Evolutionary conservation across 768 basidiomycete genomes (phyloP).

Genomic region (Mycena rosella): DNA sequence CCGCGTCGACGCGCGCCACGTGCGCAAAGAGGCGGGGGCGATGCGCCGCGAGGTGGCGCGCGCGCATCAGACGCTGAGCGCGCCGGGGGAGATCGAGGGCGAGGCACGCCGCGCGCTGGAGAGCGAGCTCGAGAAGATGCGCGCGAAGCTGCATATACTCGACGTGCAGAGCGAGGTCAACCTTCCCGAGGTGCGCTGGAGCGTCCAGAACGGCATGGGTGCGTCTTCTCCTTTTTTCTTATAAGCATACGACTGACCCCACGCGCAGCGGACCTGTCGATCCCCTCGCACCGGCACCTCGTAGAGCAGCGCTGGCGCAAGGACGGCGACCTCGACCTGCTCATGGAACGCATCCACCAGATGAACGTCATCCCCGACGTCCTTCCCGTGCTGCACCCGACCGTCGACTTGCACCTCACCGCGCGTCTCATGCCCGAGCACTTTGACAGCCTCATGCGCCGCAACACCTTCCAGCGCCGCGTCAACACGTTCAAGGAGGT

Average conservation of each 20-base stretch:
- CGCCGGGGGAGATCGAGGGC: conserved; percentile 44
- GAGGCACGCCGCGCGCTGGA: conserved; percentile 48
- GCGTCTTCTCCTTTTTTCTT: conserved; percentile 43
- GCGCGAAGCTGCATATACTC: conserved; percentile 68
- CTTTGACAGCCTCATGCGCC: conserved; percentile 44
- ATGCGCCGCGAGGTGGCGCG: conserved; percentile 43
- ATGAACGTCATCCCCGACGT: conserved; percentile 94
- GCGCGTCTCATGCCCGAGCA: conserved; percentile 51
- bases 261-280: conserved; percentile 76
- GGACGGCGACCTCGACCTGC: conserved; percentile 84
- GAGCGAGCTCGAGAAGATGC: conserved; percentile 56
- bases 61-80: conserved; percentile 40
- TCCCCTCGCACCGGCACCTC: conserved; percentile 81
- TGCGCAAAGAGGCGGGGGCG: conserved; percentile 49
- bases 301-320: conserved; percentile 89
- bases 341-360: conserved; percentile 95
- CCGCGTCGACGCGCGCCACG: conserved; percentile 65
- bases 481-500: conserved; percentile 58
- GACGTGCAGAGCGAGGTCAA: conserved; percentile 88
- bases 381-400: conserved; percentile 76
- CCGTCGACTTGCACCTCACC: conserved; percentile 79
- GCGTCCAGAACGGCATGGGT: conserved; percentile 85
- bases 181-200: conserved; percentile 86
- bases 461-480: conserved; percentile 34
- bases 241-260: too few species aligned